Percentiles rank a stretch among this genome's conserved stretches.
Evolutionary conservation across 2,329 filamentous ascomycete genomes (phyloP).

Genomic region (Xylariaceae sp.): DNA sequence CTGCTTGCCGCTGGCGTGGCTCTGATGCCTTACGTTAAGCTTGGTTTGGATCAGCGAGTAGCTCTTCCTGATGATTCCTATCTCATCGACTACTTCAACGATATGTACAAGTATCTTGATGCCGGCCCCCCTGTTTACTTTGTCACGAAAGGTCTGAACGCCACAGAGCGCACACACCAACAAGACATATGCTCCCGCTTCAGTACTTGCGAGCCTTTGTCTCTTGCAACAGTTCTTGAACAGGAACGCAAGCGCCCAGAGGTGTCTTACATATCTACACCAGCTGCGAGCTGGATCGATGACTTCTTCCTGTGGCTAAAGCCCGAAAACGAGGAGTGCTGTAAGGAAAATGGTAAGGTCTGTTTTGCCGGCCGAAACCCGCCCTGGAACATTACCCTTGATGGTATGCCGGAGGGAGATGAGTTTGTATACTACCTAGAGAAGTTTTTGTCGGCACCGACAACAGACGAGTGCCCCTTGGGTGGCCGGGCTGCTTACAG

Average conservation of each 20-base stretch:
- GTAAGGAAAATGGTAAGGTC: conserved; percentile 70
- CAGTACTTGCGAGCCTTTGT: conserved; percentile 83
- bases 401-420: conserved; percentile 90
- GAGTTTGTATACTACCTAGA: conserved; percentile 89
- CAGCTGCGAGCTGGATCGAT: conserved; percentile 94
- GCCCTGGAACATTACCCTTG: conserved; percentile 86
- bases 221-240: conserved; percentile 88
- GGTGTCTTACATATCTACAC: conserved; percentile 85
- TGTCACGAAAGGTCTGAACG: conserved; percentile 81
- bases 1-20: conserved; percentile 86
- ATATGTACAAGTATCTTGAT: conserved; percentile 91
- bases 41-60: conserved; percentile 93
- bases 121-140: conserved; percentile 96
- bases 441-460: conserved; percentile 82
- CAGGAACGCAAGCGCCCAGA: conserved; percentile 90
- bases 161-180: conserved; percentile 77
- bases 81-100: conserved; percentile 94
- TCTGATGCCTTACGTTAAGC: conserved; percentile 80
- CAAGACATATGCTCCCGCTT: conserved; percentile 90
- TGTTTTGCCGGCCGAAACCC: conserved; percentile 83
- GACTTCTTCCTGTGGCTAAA: conserved; percentile 98
- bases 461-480: conserved; percentile 83
- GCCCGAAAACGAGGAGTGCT: conserved; percentile 76
- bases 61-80: conserved; percentile 95
- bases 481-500: conserved; percentile 89